Conservation (phyloP, 306 rosid genomes). For the Cicer bijugum region DNA sequence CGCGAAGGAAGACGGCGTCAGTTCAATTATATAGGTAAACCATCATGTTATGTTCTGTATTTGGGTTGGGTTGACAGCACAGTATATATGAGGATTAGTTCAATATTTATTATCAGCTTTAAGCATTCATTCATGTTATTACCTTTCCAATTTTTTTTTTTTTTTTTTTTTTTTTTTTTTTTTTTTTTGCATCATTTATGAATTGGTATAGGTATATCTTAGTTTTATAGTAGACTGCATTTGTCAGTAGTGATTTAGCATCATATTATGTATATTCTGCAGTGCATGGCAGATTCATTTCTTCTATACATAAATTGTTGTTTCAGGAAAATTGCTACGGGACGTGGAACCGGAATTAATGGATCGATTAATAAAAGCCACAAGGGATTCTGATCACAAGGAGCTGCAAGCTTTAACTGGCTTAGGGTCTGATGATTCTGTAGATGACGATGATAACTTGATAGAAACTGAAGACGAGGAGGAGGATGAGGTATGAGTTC, state of each 20-base stretch:
- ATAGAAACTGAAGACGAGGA: constrained; percentile 58
- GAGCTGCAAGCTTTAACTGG: constrained; percentile 67
- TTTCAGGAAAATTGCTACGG: constrained; percentile 75
- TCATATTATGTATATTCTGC: constrained; percentile 22
- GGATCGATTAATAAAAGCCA: constrained; percentile 76
- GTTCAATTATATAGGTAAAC: constrained; percentile 81
- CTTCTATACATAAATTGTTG: constrained; percentile 40
- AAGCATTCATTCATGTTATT: neutral
- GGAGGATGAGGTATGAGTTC: constrained; percentile 62
- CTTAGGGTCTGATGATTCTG: constrained; percentile 46
- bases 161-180: constrained; percentile 12
- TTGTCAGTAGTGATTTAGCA: constrained; percentile 4
- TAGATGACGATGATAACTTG: constrained; percentile 51
- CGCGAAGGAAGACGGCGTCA: constrained; percentile 96
- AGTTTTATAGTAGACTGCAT: neutral
- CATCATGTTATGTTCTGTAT: neutral
- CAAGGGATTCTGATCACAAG: constrained; percentile 65
- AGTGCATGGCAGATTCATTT: constrained; percentile 42
- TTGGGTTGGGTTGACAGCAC: neutral
- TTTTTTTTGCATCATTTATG: neutral
- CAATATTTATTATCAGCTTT: neutral
- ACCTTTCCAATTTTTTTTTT: constrained; percentile 11
- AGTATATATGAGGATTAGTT: constrained; percentile 26
- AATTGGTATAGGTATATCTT: neutral
- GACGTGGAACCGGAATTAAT: constrained; percentile 77